Percentiles rank a stretch among this genome's conserved stretches.
Conservation (phyloP, 306 rosid genomes). For the Trifolium subterraneum region DNA sequence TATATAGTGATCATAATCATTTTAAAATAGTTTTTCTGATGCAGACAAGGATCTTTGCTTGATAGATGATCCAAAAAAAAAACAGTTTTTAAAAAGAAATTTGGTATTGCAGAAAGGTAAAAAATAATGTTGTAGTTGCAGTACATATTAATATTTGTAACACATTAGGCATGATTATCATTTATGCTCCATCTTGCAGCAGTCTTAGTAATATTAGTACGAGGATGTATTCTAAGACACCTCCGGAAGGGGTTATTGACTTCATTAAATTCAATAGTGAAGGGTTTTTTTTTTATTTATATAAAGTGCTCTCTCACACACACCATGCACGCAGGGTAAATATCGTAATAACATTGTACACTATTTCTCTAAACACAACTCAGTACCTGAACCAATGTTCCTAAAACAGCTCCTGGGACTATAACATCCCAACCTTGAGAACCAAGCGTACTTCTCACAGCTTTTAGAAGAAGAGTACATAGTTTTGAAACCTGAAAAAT, state of each 20-base stretch:
- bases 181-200: constrained; percentile 18
- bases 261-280: constrained; percentile 20
- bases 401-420: constrained; percentile 83
- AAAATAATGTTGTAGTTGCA: not conserved
- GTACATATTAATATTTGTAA: not conserved
- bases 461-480: constrained; percentile 82
- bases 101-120: not conserved
- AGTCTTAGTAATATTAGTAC: constrained; percentile 14
- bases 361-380: constrained; percentile 33
- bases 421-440: constrained; percentile 99
- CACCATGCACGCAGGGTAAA: constrained; percentile 1
- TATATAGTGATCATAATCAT: constrained; percentile 10
- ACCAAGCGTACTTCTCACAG: constrained; percentile 81
- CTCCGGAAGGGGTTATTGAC: constrained; percentile 3
- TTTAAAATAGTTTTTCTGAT: constrained; percentile 7
- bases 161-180: constrained; percentile 22
- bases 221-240: constrained; percentile 27
- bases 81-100: not conserved
- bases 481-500: constrained; percentile 98
- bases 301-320: not conserved
- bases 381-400: constrained; percentile 87
- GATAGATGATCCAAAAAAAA: not conserved
- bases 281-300: not conserved
- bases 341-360: constrained; percentile 4
- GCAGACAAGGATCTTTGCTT: not conserved